phyloP scores from a whole-genome alignment of 2,329 filamentous ascomycete species.

The Apiospora malaysiana region DNA sequence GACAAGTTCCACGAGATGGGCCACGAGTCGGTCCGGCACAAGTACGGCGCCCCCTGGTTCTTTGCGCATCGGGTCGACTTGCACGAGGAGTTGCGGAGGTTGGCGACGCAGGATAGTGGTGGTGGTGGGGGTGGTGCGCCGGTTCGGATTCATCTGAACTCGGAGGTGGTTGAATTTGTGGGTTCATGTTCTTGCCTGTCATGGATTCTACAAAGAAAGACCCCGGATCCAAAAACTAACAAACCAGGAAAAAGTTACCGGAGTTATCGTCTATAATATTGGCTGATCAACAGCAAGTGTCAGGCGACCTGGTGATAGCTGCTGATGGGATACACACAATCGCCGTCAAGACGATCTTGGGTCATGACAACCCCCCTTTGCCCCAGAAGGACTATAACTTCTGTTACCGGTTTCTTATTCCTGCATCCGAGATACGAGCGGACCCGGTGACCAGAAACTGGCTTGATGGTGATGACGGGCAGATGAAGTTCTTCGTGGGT shows the following conservation, averaged over 20 bases:
- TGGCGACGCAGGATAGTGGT: slow-evolving; percentile 37
- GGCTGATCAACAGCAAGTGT: slow-evolving; percentile 35
- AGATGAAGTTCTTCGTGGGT: slow-evolving; percentile 33
- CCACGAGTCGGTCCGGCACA: slow-evolving; percentile 28
- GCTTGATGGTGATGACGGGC: slow-evolving; percentile 33
- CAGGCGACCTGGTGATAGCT: slow-evolving; percentile 48
- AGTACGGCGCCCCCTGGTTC: slow-evolving; percentile 42
- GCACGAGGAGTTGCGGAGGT: slow-evolving; percentile 42
- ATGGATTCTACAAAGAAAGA: not conserved
- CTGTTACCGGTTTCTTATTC: slow-evolving; percentile 45
- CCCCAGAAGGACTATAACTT: slow-evolving; percentile 30
- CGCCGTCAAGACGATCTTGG: slow-evolving; percentile 35
- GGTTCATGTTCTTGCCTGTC: slow-evolving; percentile 22
- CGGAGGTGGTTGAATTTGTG: slow-evolving; percentile 37
- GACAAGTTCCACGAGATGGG: slow-evolving; percentile 27
- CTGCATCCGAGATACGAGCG: slow-evolving; percentile 34
- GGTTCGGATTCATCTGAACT: slow-evolving; percentile 33
- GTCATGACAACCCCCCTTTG: slow-evolving; percentile 30
- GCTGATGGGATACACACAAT: slow-evolving; percentile 49
- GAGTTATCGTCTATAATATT: slow-evolving; percentile 57
- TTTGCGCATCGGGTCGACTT: slow-evolving; percentile 48
- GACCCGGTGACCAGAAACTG: slow-evolving; percentile 39
- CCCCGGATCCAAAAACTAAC: not conserved
- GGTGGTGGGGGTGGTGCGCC: slow-evolving; percentile 30
- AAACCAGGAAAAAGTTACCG: not conserved